A percentile compares a stretch with the other conserved stretches of the same genome.
These are phyloP conservation scores for Andrographis paniculata DNA, from an alignment of 305 asterid genomes.

Conservation along the genomic window DNA sequence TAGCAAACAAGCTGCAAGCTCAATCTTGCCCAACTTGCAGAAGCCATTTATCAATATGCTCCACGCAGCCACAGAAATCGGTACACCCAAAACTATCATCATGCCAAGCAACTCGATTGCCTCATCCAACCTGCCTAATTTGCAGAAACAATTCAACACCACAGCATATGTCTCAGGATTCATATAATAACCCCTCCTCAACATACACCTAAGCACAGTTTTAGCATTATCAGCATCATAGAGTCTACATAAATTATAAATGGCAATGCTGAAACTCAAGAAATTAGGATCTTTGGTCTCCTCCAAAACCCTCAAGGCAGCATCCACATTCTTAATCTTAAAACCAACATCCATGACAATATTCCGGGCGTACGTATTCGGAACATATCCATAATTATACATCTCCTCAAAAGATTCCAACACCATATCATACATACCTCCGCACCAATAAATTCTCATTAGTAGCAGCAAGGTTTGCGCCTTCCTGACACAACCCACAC, in stretches of 20 bases:
- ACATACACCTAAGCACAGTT: constrained; percentile 35
- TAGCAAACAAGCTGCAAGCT: constrained; percentile 40
- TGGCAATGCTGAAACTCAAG: constrained; percentile 53
- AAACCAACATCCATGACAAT: constrained; percentile 56
- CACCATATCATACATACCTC: constrained; percentile 50
- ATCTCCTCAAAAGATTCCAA: constrained; percentile 43
- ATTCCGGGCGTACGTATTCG: constrained; percentile 46
- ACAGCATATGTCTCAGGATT: constrained; percentile 42
- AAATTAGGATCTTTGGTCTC: constrained; percentile 49
- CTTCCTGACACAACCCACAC: constrained; percentile 41
- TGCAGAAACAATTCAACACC: constrained; percentile 58
- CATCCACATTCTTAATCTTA: constrained; percentile 36
- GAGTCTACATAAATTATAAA: constrained; percentile 59
- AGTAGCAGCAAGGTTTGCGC: constrained; percentile 57
- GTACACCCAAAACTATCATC: constrained; percentile 54
- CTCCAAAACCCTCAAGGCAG: constrained; percentile 41
- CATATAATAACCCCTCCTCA: constrained; percentile 46
- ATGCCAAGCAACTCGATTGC: constrained; percentile 48
- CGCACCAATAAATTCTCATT: constrained; percentile 68
- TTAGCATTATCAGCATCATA: constrained; percentile 35
- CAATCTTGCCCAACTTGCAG: constrained; percentile 51
- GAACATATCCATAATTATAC: constrained; percentile 37
- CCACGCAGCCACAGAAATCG: constrained; percentile 42
- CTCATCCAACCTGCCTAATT: constrained; percentile 35
- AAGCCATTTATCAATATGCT: constrained; percentile 49